These are phyloP conservation scores for Phytophthora crassamura DNA, from an alignment of 352 stramenopile species.

Conservation along the genomic window DNA sequence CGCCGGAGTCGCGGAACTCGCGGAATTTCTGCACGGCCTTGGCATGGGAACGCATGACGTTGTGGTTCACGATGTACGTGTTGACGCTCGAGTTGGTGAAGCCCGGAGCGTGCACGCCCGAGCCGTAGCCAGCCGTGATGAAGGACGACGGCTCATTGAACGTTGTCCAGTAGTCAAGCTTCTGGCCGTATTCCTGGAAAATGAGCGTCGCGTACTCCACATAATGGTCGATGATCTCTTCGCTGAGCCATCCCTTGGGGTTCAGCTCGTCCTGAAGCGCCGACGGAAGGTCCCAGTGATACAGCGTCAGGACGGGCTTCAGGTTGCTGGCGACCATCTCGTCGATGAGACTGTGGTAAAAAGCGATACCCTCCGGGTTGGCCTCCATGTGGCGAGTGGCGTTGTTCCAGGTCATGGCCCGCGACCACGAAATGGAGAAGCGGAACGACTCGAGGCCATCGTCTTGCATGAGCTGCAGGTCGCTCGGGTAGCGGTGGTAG, in stretches of 20 bases:
- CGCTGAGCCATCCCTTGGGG: constrained; percentile 51
- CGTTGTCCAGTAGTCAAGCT: constrained; percentile 94
- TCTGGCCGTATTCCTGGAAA: constrained; percentile 90
- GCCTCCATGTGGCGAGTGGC: constrained; percentile 48
- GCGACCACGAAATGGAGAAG: constrained; percentile 92
- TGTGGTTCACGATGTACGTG: constrained; percentile 72
- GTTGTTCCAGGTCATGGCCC: constrained; percentile 85
- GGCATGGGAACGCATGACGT: constrained; percentile 93
- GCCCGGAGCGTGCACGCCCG: constrained; percentile 58
- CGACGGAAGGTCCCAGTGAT: constrained; percentile 95
- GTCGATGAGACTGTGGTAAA: constrained; percentile 93
- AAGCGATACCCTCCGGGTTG: constrained; percentile 88
- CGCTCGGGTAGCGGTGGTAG: constrained; percentile 90
- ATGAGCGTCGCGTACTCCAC: constrained; percentile 87
- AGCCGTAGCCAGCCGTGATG: constrained; percentile 81
- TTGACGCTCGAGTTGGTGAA: constrained; percentile 49
- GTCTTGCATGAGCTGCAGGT: constrained; percentile 92
- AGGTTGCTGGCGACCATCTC: constrained; percentile 78
- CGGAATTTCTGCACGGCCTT: constrained; percentile 90
- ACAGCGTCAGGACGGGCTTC: constrained; percentile 91
- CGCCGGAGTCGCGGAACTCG: constrained; percentile 33
- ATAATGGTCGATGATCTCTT: constrained; percentile 67
- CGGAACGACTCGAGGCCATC: constrained; percentile 93
- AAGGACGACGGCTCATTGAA: constrained; percentile 94
- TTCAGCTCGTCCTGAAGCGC: constrained; percentile 76